These are phyloP conservation scores for Diatrype stigma DNA, from an alignment of 2,329 filamentous ascomycete species.

Conservation along the genomic window DNA sequence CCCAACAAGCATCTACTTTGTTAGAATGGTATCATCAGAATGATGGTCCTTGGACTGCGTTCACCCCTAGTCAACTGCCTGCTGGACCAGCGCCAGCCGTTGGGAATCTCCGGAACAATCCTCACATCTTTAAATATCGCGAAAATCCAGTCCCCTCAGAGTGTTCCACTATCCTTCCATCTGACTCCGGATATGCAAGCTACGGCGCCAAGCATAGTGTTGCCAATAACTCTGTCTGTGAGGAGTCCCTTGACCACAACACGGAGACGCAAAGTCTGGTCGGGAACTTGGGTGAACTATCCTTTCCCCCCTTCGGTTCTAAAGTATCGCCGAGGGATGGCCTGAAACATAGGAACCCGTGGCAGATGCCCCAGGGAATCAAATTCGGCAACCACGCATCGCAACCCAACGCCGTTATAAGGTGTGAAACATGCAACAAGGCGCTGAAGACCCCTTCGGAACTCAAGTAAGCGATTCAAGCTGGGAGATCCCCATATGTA, in stretches of 20 bases:
- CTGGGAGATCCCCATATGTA: neutral
- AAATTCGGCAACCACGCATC: slow-evolving; percentile 5
- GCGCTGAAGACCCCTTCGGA: slow-evolving; percentile 50
- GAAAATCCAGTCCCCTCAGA: slow-evolving; percentile 33
- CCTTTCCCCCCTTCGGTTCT: slow-evolving; percentile 13
- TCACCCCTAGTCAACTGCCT: slow-evolving; percentile 30
- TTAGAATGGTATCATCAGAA: slow-evolving; percentile 33
- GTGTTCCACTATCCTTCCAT: slow-evolving; percentile 32
- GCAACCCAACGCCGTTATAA: slow-evolving; percentile 15
- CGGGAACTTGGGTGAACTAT: slow-evolving; percentile 28
- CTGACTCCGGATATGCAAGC: slow-evolving; percentile 46
- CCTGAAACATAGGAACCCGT: slow-evolving; percentile 6
- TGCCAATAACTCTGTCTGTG: slow-evolving; percentile 39
- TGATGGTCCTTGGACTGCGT: slow-evolving; percentile 39
- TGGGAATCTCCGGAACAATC: slow-evolving; percentile 17
- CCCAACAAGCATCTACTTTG: slow-evolving; percentile 10
- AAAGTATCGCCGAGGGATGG: slow-evolving; percentile 11
- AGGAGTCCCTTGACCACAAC: slow-evolving; percentile 34
- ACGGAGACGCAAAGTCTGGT: slow-evolving; percentile 36
- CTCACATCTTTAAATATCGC: slow-evolving; percentile 27
- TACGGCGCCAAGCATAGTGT: slow-evolving; percentile 37
- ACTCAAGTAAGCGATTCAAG: slow-evolving; percentile 42
- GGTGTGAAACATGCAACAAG: slow-evolving; percentile 37
- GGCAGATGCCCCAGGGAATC: slow-evolving; percentile 9
- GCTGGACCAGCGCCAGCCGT: slow-evolving; percentile 23